phyloP scores from a whole-genome alignment of 2,329 filamentous ascomycete genomes.

The Monilinia aucupariae region DNA sequence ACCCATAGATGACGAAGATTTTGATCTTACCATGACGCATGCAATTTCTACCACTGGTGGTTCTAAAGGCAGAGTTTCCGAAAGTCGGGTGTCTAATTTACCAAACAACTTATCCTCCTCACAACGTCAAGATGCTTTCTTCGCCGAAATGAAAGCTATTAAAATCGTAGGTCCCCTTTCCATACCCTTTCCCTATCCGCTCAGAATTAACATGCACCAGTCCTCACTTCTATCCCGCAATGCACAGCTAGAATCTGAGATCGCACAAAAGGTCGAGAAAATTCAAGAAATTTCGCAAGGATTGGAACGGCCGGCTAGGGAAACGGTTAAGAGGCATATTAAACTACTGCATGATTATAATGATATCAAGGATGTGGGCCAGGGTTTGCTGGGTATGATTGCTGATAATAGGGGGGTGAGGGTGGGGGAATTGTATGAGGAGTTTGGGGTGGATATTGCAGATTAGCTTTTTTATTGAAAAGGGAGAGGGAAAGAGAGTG shows the following conservation, averaged over 20 bases:
- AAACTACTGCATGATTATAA: constrained; percentile 63
- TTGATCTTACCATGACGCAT: background rate
- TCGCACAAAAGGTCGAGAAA: constrained; percentile 32
- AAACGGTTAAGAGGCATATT: constrained; percentile 58
- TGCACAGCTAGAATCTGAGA: constrained; percentile 39
- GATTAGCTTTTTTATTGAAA: constrained; percentile 23
- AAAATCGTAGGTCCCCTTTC: constrained; percentile 29
- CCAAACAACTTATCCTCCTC: background rate
- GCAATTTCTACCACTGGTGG: background rate
- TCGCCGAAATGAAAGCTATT: constrained; percentile 32
- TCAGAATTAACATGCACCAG: constrained; percentile 35
- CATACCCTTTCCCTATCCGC: constrained; percentile 16
- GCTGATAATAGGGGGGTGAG: constrained; percentile 56
- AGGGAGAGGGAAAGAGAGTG: background rate
- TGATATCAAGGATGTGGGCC: constrained; percentile 63
- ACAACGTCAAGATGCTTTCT: constrained; percentile 27
- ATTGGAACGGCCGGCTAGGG: constrained; percentile 37
- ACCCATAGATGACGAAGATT: background rate
- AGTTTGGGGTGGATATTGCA: constrained; percentile 34
- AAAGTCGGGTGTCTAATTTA: background rate
- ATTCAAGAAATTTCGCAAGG: constrained; percentile 36
- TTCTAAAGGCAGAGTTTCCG: background rate
- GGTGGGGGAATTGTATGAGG: constrained; percentile 34
- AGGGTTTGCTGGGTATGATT: constrained; percentile 61
- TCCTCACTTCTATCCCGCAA: constrained; percentile 41